A percentile compares a stretch with the other conserved stretches of the same genome.
These are phyloP conservation scores for Xerocomus potaroensis DNA, from an alignment of 768 basidiomycete genomes.

Conservation along the genomic window DNA sequence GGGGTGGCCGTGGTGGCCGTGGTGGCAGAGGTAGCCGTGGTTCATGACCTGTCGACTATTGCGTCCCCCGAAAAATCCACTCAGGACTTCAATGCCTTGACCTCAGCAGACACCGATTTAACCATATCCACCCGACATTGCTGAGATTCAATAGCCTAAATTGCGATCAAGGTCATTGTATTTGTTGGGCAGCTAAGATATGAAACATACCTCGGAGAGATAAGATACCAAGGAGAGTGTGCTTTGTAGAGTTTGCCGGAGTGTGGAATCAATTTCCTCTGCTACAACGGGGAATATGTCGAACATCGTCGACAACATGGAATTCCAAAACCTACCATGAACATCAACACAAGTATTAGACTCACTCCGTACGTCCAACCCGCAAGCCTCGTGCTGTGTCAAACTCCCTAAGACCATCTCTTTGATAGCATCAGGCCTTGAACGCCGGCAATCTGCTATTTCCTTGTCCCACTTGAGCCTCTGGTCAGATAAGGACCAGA, in stretches of 20 bases:
- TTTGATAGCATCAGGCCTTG: conserved; percentile 52
- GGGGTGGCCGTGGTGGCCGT: conserved; percentile 44
- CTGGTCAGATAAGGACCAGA: conserved; percentile 77
- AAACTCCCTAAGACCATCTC: conserved; percentile 37
- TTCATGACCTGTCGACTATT: conserved; percentile 31
- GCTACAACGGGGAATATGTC: conserved; percentile 13
- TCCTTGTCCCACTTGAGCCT: conserved; percentile 71
- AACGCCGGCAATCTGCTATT: conserved; percentile 63
- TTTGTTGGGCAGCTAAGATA: too few species aligned
- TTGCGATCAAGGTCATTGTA: too few species aligned
- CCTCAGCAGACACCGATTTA: conserved; percentile 42
- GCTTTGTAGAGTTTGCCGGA: conserved; percentile 29
- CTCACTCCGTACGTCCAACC: conserved; percentile 23
- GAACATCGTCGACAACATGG: neutral
- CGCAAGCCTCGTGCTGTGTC: conserved; percentile 30
- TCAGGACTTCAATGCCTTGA: conserved; percentile 49
- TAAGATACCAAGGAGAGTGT: conserved; percentile 42
- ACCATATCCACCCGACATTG: conserved; percentile 47
- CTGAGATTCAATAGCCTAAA: conserved; percentile 46
- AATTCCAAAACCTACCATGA: conserved; percentile 9
- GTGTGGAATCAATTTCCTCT: conserved; percentile 18
- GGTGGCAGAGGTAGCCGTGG: conserved; percentile 47
- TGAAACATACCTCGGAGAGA: conserved; percentile 48
- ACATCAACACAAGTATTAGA: neutral
- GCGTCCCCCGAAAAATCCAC: neutral